Evolutionary conservation across 2,329 filamentous ascomycete genomes (phyloP), one percentile per base, ranked within the genome.

Genomic region (Trichophyton benhamiae): DNA sequence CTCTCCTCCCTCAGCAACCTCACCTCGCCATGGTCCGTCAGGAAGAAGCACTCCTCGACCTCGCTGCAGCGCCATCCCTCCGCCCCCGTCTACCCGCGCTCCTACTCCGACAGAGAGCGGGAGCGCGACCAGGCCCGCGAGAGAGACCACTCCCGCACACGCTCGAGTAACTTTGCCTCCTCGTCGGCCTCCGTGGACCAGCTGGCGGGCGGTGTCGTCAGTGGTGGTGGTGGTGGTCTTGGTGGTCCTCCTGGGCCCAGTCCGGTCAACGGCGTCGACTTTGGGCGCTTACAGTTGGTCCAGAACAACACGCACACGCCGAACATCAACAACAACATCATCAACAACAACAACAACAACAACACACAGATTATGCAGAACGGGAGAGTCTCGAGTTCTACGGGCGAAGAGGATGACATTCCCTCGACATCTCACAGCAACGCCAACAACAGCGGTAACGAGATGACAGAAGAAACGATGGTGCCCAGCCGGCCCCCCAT

Each of bases 121-220:
- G 33, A 71, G 68, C 64, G 68, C 68, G 61, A 72, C 68, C 17
- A 20, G 44, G n/a, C 9, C 44, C 20, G 20, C 46, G 46, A 22
- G 46, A 71, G 71, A 67, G 74, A 78, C 67, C 75, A 76, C 66
- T 65, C 72, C 60, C 74, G 76, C 58, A 77, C 77, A 36, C 71
- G 75, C 65, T 79, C 77, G 48, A 76, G 74, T 71, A 74, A 74
- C 36, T 77, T 76, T 69, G 75, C 72, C 49, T 79, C 77, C 4
- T 78, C 76, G 15, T 76, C 72, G 20, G 79, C 77, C n/a, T 78
- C 76, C 7, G 69, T 78, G 62, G 77, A 79, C 42, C 74, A 75
- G 64, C 27, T 55, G 3, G 49, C 11, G 20, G 22, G 27, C 68
- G 22, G 9, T 3, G 11, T n/a, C 22, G 72, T 65, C 69, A 69